These are phyloP conservation scores for Hypoxylon intermedium DNA, from an alignment of 495 filamentous ascomycete genomes.

Conservation along the genomic window DNA sequence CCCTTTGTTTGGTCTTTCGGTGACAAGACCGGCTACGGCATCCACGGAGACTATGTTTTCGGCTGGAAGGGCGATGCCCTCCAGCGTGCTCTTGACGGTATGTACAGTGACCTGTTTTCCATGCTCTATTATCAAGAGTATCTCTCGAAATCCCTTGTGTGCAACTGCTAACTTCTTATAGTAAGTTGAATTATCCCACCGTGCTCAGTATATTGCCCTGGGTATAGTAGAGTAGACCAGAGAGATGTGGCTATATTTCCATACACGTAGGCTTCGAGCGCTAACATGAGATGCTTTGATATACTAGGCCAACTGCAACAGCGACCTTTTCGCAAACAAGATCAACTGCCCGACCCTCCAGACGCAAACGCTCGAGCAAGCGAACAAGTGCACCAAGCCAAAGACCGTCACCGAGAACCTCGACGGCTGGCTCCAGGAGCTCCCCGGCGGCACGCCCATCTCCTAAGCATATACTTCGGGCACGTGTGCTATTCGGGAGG, in stretches of 20 bases:
- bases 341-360: conserved; percentile 52
- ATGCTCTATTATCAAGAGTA: no score
- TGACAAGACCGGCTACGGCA: conserved; percentile 52
- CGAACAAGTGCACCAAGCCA: conserved; percentile 48
- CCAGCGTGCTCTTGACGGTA: conserved; percentile 50
- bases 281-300: no score
- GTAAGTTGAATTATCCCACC: no score
- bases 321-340: conserved; percentile 42
- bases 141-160: no score
- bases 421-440: conserved; percentile 42
- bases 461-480: conserved; percentile 2
- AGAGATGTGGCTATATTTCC: no score
- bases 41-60: conserved; percentile 55
- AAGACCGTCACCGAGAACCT: conserved; percentile 44
- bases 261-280: no score
- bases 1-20: conserved; percentile 53
- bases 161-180: no score
- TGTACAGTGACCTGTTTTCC: no score
- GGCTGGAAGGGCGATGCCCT: conserved; percentile 55
- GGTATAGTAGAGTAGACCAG: no score
- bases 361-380: conserved; percentile 44
- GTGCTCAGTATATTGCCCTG: no score
- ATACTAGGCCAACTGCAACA: conserved; percentile 51
- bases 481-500: no score
- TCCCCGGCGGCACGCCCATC: conserved; percentile 45